These are phyloP conservation scores for Diaporthe sp. DNA, from an alignment of 2,329 filamentous ascomycete species.

Conservation along the genomic window DNA sequence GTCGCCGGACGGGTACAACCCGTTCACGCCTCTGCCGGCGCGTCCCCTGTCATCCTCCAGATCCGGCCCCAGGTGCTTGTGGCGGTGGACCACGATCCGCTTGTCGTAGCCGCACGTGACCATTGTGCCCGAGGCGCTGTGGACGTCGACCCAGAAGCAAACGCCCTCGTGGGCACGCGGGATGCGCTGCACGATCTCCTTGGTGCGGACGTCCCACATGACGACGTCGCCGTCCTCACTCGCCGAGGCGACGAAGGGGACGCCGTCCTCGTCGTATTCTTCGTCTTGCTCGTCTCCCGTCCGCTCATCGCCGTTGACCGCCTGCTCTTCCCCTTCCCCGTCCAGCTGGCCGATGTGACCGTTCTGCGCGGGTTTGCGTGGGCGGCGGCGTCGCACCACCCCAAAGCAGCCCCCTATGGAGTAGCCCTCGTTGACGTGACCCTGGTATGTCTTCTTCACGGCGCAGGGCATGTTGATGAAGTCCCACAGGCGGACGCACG, in stretches of 20 bases:
- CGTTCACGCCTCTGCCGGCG: neutral
- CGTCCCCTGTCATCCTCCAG: neutral
- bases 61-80: constrained; percentile 30
- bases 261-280: constrained; percentile 44
- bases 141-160: constrained; percentile 75
- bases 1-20: neutral
- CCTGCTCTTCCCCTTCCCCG: constrained; percentile 40
- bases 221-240: constrained; percentile 90
- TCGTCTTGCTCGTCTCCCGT: constrained; percentile 36
- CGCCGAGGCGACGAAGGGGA: constrained; percentile 79
- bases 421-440: constrained; percentile 86
- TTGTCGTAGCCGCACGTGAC: constrained; percentile 69
- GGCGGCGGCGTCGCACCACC: constrained; percentile 51
- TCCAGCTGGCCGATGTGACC: constrained; percentile 35
- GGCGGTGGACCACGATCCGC: constrained; percentile 62
- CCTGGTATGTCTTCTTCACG: constrained; percentile 97
- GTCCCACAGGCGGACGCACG: constrained; percentile 92
- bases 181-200: constrained; percentile 81
- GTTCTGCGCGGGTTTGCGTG: constrained; percentile 20
- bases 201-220: constrained; percentile 91
- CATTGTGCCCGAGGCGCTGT: constrained; percentile 62
- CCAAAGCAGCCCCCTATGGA: constrained; percentile 90
- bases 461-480: constrained; percentile 81
- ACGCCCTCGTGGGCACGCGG: constrained; percentile 66
- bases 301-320: constrained; percentile 39